Percentiles rank a stretch among this genome's conserved stretches.
Evolutionary conservation across 1,284 basidiomycete species (phyloP).

Genomic region (Erythrobasidium hasegawianum): DNA sequence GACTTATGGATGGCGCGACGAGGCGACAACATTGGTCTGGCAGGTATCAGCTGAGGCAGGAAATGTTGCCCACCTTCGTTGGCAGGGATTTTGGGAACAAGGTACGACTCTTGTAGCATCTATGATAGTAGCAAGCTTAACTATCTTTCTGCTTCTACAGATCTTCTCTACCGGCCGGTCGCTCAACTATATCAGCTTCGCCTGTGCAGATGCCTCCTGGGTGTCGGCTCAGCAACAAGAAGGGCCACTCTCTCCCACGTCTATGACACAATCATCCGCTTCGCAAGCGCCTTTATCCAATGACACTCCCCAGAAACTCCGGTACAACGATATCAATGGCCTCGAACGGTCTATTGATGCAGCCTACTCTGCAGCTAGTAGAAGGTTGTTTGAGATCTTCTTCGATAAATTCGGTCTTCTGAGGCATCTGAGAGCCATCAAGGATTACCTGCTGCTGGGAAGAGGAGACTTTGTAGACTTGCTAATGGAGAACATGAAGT

Average conservation of each 20-base stretch:
- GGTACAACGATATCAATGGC: conserved; percentile 90
- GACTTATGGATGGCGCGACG: conserved; percentile 52
- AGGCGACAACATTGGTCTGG: conserved; percentile 79
- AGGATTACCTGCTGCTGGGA: conserved; percentile 86
- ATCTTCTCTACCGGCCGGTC: conserved; percentile 98
- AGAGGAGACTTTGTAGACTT: conserved; percentile 95
- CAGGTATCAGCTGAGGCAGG: conserved; percentile 84
- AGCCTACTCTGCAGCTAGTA: conserved; percentile 87
- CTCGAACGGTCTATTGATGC: conserved; percentile 90
- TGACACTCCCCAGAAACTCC: conserved; percentile 58
- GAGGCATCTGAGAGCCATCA: conserved; percentile 84
- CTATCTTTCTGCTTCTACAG: conserved; percentile 58
- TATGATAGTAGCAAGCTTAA: no score
- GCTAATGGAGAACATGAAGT: conserved; percentile 87
- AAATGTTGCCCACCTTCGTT: conserved; percentile 96
- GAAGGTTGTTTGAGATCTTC: conserved; percentile 89
- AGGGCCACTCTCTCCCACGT: not conserved
- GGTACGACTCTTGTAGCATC: no score
- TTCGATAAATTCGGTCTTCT: conserved; percentile 90
- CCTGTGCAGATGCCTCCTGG: conserved; percentile 95
- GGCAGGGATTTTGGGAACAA: conserved; percentile 91
- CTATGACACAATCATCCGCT: not conserved
- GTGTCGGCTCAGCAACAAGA: conserved; percentile 53
- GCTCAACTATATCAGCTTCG: conserved; percentile 96
- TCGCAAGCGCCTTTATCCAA: not conserved